Conservation (phyloP, 768 basidiomycete genomes). For the Auricularia cornea region DNA sequence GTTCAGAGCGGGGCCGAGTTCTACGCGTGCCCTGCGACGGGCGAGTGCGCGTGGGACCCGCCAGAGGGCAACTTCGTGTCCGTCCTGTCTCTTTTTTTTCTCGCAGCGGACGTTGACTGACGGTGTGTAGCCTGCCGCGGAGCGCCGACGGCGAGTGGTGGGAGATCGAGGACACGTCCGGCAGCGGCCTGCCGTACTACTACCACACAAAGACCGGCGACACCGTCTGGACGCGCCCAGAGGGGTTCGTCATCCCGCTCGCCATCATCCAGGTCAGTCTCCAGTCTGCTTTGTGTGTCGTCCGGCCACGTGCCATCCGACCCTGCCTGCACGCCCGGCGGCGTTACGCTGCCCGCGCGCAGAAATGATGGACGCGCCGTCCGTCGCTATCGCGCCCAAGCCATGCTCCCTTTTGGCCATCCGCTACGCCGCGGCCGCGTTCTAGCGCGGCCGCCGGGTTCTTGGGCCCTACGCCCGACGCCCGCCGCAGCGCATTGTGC, state of each 20-base stretch:
- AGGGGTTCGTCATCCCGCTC: slow-evolving; percentile 84
- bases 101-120: background rate
- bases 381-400: too few species aligned
- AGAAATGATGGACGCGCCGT: too few species aligned
- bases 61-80: slow-evolving; percentile 85
- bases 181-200: slow-evolving; percentile 82
- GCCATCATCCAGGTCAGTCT: slow-evolving; percentile 69
- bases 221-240: slow-evolving; percentile 89
- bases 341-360: too few species aligned
- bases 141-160: slow-evolving; percentile 89
- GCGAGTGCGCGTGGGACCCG: slow-evolving; percentile 89
- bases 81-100: slow-evolving; percentile 19
- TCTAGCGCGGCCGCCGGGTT: too few species aligned
- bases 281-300: background rate
- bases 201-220: slow-evolving; percentile 89
- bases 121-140: slow-evolving; percentile 58
- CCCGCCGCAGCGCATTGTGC: too few species aligned
- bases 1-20: slow-evolving; percentile 38
- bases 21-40: slow-evolving; percentile 89
- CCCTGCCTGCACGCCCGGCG: too few species aligned
- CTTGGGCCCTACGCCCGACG: too few species aligned
- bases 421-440: too few species aligned
- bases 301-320: too few species aligned
- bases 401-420: too few species aligned
- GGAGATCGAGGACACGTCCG: slow-evolving; percentile 80